These are phyloP conservation scores for Willaertia magna DNA, from an alignment of 208 protist genomes.

Conservation along the genomic window DNA sequence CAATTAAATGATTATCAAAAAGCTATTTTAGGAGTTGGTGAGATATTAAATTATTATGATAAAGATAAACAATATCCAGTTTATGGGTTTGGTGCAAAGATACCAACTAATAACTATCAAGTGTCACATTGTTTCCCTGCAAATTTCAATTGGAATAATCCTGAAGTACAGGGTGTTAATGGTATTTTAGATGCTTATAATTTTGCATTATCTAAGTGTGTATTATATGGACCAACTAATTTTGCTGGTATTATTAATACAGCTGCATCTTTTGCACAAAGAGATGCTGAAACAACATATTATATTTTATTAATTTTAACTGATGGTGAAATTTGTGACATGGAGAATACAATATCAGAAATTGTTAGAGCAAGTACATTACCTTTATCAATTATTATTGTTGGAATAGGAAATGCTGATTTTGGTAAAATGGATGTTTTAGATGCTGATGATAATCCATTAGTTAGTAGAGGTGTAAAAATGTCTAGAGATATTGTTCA, in stretches of 20 bases:
- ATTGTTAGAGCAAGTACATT: constrained; percentile 35
- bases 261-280: background rate
- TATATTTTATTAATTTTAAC: constrained; percentile 59
- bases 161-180: constrained; percentile 43
- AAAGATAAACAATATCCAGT: constrained; percentile 33
- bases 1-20: constrained; percentile 22
- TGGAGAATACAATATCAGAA: constrained; percentile 37
- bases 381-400: constrained; percentile 59
- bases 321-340: constrained; percentile 51
- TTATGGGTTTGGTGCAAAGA: constrained; percentile 35
- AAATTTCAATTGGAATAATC: constrained; percentile 21
- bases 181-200: constrained; percentile 44
- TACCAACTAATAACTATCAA: constrained; percentile 30
- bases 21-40: constrained; percentile 30
- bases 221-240: constrained; percentile 50
- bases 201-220: constrained; percentile 25
- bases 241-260: constrained; percentile 35
- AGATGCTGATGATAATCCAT: constrained; percentile 56
- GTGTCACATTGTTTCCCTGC: constrained; percentile 44
- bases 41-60: constrained; percentile 33
- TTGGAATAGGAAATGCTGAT: constrained; percentile 56
- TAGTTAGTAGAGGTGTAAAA: constrained; percentile 22
- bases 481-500: constrained; percentile 41
- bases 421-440: constrained; percentile 57
- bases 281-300: constrained; percentile 25